These are phyloP conservation scores for Dichomitus squalens DNA, from an alignment of 1,284 basidiomycete species.

Conservation along the genomic window DNA sequence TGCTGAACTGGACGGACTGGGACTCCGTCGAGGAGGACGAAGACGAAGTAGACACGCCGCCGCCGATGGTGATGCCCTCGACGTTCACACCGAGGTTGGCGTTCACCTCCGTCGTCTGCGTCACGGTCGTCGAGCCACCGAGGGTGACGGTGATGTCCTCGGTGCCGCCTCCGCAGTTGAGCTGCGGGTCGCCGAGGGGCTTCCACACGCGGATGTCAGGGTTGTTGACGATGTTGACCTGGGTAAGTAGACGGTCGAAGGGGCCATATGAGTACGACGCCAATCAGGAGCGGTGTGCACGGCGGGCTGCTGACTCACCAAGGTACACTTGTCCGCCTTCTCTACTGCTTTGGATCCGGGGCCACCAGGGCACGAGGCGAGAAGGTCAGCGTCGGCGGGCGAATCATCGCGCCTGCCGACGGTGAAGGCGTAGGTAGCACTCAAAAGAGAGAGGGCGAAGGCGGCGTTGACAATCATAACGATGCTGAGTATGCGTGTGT, in stretches of 20 bases:
- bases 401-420: not conserved
- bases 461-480: not conserved
- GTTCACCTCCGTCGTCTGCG: constrained; percentile 9
- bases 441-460: not conserved
- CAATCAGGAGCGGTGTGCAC: not conserved
- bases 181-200: constrained; percentile 14
- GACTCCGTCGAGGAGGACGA: constrained; percentile 4
- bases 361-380: constrained; percentile 4
- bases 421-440: not conserved
- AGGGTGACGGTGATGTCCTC: constrained; percentile 13
- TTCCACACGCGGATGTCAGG: constrained; percentile 3
- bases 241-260: not conserved
- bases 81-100: constrained; percentile 7
- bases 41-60: constrained; percentile 4
- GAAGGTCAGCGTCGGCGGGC: not conserved
- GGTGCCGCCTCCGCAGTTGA: constrained; percentile 13
- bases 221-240: constrained; percentile 11
- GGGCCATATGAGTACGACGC: not conserved
- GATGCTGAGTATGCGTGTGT: not conserved
- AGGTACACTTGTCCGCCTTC: not conserved
- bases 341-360: not conserved
- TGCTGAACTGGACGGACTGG: constrained; percentile 12
- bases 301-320: not conserved
- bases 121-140: constrained; percentile 8
- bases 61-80: constrained; percentile 13